Evolutionary conservation across 257 asterid species (phyloP), one percentile per base, ranked within the genome.

Genomic region (Solanum bukasovii): DNA sequence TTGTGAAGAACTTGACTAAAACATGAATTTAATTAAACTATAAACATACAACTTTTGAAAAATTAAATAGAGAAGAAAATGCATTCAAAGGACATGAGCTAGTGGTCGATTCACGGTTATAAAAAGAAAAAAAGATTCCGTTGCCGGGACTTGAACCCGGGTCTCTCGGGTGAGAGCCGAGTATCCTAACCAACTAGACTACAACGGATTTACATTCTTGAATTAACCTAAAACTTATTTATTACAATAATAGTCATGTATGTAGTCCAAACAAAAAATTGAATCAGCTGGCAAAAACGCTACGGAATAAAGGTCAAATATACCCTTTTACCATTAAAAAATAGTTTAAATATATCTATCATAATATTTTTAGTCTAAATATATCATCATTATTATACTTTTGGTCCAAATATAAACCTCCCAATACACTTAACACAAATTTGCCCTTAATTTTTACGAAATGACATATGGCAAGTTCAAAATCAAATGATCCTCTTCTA

Each of bases 161-260:
- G 97, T 94, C 97, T 93, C 96, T 93, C 94, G 95, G 98, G 98
- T 95, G 98, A 95, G 98, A 94, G 96, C 96, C 96, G 96, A 95
- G 95, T 94, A 94, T 94, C 98, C 98, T 95, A 65, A 94, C 98
- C 98, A 96, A 37, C 98, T 95, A 96, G 98, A 96, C 98, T 94
- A 96, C 98, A 94, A 96, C 94, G 98, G 96, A 94, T 2, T 3
- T 1, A 1, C 0, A 0, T 18, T 56, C 10, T 18, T 6, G 4
- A 0, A 1, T 18, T 18, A 56, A 18, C 10, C n/a, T 7, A 56
- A 56, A 56, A 18, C 11, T 18, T 0, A 56, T 18, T 18, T 56
- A 56, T 1, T 56, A 56, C 0, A 52, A 20, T 20, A 56, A 0
- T 56, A 56, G 65, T 20, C 65, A 20, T 56, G 65, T 56, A 56